Evolutionary conservation across 2,329 filamentous ascomycete genomes (phyloP).

Genomic region (Venturia oleaginea): DNA sequence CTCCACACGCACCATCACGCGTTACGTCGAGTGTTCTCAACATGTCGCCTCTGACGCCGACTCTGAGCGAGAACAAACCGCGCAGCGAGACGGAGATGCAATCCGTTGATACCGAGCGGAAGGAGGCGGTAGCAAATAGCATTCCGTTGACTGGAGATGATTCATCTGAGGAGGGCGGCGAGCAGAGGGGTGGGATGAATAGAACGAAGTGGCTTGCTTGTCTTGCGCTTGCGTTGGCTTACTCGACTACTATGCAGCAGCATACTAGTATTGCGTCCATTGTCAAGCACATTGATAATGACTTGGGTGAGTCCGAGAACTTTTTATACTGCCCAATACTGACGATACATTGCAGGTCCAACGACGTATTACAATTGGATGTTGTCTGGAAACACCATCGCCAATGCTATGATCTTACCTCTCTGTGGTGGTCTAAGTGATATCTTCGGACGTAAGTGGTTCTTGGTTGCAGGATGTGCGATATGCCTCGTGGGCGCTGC

Average conservation of each 20-base stretch:
- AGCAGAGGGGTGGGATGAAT: background rate
- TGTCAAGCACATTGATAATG: conserved; percentile 14
- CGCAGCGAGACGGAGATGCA: background rate
- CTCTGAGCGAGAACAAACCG: background rate
- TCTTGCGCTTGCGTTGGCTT: conserved; percentile 8
- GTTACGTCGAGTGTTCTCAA: too few relatives aligned
- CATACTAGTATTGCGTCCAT: conserved; percentile 13
- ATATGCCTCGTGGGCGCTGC: conserved; percentile 1
- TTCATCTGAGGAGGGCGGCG: background rate
- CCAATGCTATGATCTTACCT: conserved; percentile 9
- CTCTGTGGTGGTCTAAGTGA: conserved; percentile 13
- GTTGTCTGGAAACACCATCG: conserved; percentile 7
- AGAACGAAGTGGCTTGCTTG: conserved; percentile 9
- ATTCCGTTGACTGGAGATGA: background rate
- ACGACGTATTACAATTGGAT: conserved; percentile 17
- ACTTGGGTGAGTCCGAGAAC: conserved; percentile 5
- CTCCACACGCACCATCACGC: too few relatives aligned
- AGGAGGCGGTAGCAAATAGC: background rate
- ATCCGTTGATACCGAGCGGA: background rate
- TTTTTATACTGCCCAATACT: background rate
- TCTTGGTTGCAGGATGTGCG: conserved; percentile 11
- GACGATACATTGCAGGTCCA: conserved; percentile 9
- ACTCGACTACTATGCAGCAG: conserved; percentile 14
- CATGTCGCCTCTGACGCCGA: background rate
- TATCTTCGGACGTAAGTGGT: conserved; percentile 13